A percentile compares a stretch with the other conserved stretches of the same genome.
phyloP scores from a whole-genome alignment of 2,329 filamentous ascomycete species.

The Bipolaris zeicola region DNA sequence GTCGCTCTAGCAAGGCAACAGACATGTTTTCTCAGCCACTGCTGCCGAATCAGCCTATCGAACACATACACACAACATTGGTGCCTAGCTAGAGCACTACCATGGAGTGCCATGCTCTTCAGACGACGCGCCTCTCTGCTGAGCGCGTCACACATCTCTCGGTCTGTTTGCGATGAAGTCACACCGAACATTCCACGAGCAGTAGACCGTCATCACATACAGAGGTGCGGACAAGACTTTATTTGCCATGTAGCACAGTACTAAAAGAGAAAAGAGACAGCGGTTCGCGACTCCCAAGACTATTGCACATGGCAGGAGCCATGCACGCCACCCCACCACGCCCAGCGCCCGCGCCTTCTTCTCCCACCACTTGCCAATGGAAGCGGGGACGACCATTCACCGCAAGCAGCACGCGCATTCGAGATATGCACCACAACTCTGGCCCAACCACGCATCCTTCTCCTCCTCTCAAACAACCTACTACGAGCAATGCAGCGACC shows the following conservation, averaged over 20 bases:
- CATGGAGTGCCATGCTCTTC: conserved; percentile 46
- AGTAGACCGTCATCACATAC: background rate
- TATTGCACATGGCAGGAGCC: background rate
- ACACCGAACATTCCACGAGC: conserved; percentile 8
- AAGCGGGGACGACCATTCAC: conserved; percentile 27
- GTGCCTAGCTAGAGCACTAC: conserved; percentile 42
- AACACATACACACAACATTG: conserved; percentile 14
- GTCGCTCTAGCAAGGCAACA: conserved; percentile 30
- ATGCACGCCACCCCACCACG: conserved; percentile 16
- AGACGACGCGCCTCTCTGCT: conserved; percentile 35
- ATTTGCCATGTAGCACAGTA: background rate
- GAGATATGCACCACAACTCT: conserved; percentile 1
- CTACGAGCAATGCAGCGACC: background rate
- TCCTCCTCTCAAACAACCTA: background rate
- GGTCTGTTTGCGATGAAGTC: conserved; percentile 25
- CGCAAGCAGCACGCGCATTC: conserved; percentile 10
- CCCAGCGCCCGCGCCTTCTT: conserved; percentile 7
- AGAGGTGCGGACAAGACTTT: background rate
- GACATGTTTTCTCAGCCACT: conserved; percentile 6
- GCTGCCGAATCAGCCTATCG: conserved; percentile 9
- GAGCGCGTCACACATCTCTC: conserved; percentile 28
- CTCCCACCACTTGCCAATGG: conserved; percentile 21
- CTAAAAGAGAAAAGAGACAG: conserved; percentile 2
- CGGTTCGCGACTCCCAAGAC: background rate
- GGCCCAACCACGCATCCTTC: background rate